Evolutionary conservation across 2,329 filamentous ascomycete species (phyloP).

Genomic region (Venturia asperata): DNA sequence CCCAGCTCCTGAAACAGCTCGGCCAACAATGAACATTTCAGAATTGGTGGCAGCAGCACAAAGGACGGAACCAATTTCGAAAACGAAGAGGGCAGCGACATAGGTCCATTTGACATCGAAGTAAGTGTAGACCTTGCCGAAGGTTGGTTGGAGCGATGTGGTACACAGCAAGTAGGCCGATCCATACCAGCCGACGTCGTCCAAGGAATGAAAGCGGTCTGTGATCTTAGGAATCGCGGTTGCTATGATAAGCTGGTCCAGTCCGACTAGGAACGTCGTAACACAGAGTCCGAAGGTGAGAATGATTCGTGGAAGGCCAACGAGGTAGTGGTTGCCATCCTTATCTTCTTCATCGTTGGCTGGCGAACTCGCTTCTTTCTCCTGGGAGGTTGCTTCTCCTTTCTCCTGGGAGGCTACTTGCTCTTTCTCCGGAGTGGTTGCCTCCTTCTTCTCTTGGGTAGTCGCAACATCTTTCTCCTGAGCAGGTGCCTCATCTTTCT

Average conservation of each 20-base stretch:
- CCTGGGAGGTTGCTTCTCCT: neutral
- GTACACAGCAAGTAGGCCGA: constrained; percentile 16
- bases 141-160: constrained; percentile 9
- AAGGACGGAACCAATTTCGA: constrained; percentile 21
- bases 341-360: neutral
- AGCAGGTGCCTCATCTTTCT: too few species aligned
- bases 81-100: constrained; percentile 19
- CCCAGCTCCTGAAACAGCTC: constrained; percentile 22
- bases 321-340: constrained; percentile 26
- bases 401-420: too few species aligned
- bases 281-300: constrained; percentile 31
- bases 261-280: constrained; percentile 32
- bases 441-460: too few species aligned
- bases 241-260: constrained; percentile 32
- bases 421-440: too few species aligned
- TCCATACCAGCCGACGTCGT: constrained; percentile 20
- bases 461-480: too few species aligned
- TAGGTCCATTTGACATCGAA: constrained; percentile 17
- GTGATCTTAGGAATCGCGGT: constrained; percentile 41
- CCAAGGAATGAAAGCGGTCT: neutral
- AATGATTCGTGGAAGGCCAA: constrained; percentile 30
- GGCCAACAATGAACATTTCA: constrained; percentile 21
- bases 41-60: constrained; percentile 21
- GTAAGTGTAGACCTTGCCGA: constrained; percentile 20
- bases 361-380: neutral